Evolutionary conservation across 495 filamentous ascomycete genomes (phyloP), one percentile per base, ranked within the genome.

Genomic region (Podospora anserina): DNA sequence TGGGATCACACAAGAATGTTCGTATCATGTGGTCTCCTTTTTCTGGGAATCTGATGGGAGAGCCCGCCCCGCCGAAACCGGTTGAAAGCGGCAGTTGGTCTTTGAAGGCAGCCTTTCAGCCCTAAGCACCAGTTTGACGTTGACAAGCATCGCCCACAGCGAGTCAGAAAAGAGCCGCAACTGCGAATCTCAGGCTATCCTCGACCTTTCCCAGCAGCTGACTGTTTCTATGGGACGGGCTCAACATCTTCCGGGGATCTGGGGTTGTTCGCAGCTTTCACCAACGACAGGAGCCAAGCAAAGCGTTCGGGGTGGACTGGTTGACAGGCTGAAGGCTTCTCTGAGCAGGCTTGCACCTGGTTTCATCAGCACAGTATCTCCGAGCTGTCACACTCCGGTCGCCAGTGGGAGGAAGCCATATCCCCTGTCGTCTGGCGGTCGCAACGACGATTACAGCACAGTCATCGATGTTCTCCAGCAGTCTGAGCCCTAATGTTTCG

Each of bases 401-500:
- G 23, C n/a, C 20, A 6, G n/a, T 20, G 55, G n/a, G 55, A 20
- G 55, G n/a, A 58, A 58, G 55, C 3, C 55, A 26, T 58, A 19
- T 56, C 11, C 54, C 54, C 0, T 4, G 16, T 56, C 54, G 15
- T 4, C 54, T 13, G 54, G 54, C 19, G 54, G 54, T 56, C 15
- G 15, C 15, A 18, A 20, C 1, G 54, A 20, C 5, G 55, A 4
- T 49, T 49, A 49, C 39, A 49, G 39, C 39, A 49, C 39, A 49
- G 5, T 13, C 39, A 49, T 49, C 39, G 39, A 5, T 16, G 39
- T 49, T 3, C 3, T 49, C 18, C 13, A 49, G 39, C 39, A 49
- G 59, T 26, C 61, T 63, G 61, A 63, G 32, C 30, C 16, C 62
- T 71, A 32, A 68, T 61, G 19, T 65, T 28, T 70, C 61, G 26